Percentiles rank a stretch among this genome's conserved stretches.
Evolutionary conservation across 331 rosid species (phyloP).

Genomic region (Malus hybrid): DNA sequence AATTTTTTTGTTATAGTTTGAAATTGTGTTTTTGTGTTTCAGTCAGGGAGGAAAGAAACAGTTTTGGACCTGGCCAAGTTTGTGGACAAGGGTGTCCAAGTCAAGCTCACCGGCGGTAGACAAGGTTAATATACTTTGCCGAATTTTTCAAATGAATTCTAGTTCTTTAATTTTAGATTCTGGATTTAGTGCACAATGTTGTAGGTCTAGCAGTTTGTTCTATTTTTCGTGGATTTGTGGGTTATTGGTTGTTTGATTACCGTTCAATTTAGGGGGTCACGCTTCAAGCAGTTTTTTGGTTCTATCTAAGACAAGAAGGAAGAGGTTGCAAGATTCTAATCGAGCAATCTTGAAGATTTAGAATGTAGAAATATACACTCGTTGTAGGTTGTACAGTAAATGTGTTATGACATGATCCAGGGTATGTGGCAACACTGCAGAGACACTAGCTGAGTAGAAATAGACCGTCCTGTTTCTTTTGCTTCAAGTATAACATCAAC

Average conservation of each 20-base stretch:
- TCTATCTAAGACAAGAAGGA: neutral
- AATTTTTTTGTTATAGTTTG: neutral
- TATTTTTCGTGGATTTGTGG: neutral
- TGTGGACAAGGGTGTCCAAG: constrained; percentile 62
- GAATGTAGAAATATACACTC: neutral
- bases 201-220: neutral
- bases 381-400: neutral
- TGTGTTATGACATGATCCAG: neutral
- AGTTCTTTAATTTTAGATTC: neutral
- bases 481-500: neutral
- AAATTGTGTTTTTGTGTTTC: neutral
- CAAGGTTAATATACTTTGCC: constrained; percentile 27
- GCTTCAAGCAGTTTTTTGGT: neutral
- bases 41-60: constrained; percentile 57
- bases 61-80: constrained; percentile 63
- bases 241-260: neutral
- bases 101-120: constrained; percentile 66
- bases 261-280: neutral
- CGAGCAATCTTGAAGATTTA: neutral
- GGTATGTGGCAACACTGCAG: neutral
- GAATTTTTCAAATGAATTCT: neutral
- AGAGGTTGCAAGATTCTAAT: neutral
- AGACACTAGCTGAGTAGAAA: neutral
- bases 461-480: neutral
- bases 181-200: neutral